phyloP scores from a whole-genome alignment of 164 flowering plant genomes.

The Dillenia turbinata region DNA sequence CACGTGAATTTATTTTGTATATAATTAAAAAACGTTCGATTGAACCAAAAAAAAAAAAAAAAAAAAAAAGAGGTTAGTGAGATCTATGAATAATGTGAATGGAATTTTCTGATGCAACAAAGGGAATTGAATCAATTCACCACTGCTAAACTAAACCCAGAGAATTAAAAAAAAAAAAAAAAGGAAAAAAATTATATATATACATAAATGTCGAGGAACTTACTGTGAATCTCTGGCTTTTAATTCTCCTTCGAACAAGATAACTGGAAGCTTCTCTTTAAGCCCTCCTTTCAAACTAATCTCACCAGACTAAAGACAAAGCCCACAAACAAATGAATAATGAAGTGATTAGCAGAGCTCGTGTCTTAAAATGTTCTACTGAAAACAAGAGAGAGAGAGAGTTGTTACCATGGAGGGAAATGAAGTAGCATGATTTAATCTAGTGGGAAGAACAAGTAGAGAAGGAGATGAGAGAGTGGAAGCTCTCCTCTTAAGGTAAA shows the following conservation, averaged over 20 bases:
- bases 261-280: conserved; percentile 49
- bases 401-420: conserved; percentile 31
- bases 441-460: conserved; percentile 23
- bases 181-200: too few species aligned
- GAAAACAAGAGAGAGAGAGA: background rate
- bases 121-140: too few species aligned
- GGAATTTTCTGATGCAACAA: too few species aligned
- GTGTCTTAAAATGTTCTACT: background rate
- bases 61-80: too few species aligned
- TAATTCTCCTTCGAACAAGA: conserved; percentile 59
- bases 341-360: background rate
- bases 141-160: too few species aligned
- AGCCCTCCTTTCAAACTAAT: conserved; percentile 47
- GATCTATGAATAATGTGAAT: too few species aligned
- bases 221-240: conserved; percentile 54
- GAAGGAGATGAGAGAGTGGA: conserved; percentile 29
- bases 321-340: conserved; percentile 3
- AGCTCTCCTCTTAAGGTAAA: conserved; percentile 79
- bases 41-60: too few species aligned
- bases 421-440: conserved; percentile 20
- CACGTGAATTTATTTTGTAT: too few species aligned
- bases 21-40: too few species aligned
- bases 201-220: conserved; percentile 19
- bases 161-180: too few species aligned
- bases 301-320: conserved; percentile 31